phyloP scores from a whole-genome alignment of 2,329 filamentous ascomycete species.

The Epichloe sylvatica region DNA sequence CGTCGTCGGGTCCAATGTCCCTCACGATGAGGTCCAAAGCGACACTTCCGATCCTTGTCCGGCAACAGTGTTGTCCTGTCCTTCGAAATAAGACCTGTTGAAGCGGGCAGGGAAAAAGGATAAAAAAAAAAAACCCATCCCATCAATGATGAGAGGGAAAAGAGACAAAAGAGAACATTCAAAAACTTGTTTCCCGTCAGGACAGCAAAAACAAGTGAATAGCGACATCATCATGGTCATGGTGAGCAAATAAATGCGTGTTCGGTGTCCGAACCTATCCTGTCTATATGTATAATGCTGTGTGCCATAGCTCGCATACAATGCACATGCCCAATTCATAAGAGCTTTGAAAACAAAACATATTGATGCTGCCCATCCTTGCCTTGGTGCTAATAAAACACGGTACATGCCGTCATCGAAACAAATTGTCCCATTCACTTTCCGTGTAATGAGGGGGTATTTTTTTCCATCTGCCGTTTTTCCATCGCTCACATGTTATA shows the following conservation, averaged over 20 bases:
- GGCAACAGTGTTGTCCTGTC: too few species aligned
- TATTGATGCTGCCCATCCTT: constrained; percentile 1
- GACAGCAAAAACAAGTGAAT: neutral
- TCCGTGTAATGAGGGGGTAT: constrained; percentile 2
- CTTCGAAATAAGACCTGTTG: too few species aligned
- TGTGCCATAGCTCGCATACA: neutral
- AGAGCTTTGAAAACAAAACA: constrained; percentile 5
- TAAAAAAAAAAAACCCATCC: too few species aligned
- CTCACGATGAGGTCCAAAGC: too few species aligned
- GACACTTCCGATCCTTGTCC: too few species aligned
- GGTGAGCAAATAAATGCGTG: neutral
- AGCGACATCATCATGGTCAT: neutral
- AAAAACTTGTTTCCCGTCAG: neutral
- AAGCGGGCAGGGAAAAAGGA: too few species aligned
- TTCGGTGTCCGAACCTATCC: constrained; percentile 2
- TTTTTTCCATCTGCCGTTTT: constrained; percentile 1
- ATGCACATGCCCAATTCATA: neutral
- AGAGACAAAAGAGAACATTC: neutral
- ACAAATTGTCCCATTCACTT: constrained; percentile 1
- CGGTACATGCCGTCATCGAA: constrained; percentile 1
- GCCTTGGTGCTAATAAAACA: neutral
- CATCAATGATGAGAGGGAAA: neutral
- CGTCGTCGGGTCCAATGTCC: neutral
- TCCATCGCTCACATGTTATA: neutral
- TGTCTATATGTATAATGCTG: constrained; percentile 2